These are phyloP conservation scores for Phytophthora litchii DNA, from an alignment of 352 stramenopile species.

Conservation along the genomic window DNA sequence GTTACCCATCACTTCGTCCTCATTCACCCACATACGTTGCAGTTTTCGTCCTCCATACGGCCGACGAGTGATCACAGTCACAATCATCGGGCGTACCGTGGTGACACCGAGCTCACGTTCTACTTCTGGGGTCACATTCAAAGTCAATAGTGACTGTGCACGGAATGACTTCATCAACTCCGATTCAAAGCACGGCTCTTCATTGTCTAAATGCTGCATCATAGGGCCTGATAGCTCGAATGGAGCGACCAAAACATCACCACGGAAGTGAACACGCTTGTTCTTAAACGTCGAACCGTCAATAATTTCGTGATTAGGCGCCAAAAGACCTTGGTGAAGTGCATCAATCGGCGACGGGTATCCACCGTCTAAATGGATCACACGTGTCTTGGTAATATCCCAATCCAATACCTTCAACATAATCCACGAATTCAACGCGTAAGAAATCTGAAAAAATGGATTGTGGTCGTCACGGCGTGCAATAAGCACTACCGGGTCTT, in stretches of 20 bases:
- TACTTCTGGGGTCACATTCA: slow-evolving; percentile 36
- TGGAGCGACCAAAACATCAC: slow-evolving; percentile 55
- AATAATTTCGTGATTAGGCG: slow-evolving; percentile 34
- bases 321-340: slow-evolving; percentile 46
- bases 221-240: slow-evolving; percentile 62
- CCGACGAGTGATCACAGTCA: slow-evolving; percentile 69
- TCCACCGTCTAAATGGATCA: slow-evolving; percentile 56
- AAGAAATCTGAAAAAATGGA: slow-evolving; percentile 60
- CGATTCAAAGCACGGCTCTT: slow-evolving; percentile 62
- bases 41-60: slow-evolving; percentile 55
- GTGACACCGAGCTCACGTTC: slow-evolving; percentile 33
- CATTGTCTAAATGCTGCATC: slow-evolving; percentile 75
- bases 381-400: slow-evolving; percentile 34
- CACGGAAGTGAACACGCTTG: slow-evolving; percentile 46
- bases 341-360: slow-evolving; percentile 46
- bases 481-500: slow-evolving; percentile 46
- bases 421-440: slow-evolving; percentile 49
- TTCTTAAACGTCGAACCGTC: slow-evolving; percentile 36
- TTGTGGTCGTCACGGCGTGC: slow-evolving; percentile 58
- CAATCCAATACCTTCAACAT: slow-evolving; percentile 40
- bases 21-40: slow-evolving; percentile 71
- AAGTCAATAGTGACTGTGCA: slow-evolving; percentile 32
- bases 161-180: slow-evolving; percentile 65
- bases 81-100: slow-evolving; percentile 26
- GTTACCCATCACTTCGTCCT: slow-evolving; percentile 51